Conservation (phyloP, 2,329 filamentous ascomycete species). For the Trichoderma simmonsii region DNA sequence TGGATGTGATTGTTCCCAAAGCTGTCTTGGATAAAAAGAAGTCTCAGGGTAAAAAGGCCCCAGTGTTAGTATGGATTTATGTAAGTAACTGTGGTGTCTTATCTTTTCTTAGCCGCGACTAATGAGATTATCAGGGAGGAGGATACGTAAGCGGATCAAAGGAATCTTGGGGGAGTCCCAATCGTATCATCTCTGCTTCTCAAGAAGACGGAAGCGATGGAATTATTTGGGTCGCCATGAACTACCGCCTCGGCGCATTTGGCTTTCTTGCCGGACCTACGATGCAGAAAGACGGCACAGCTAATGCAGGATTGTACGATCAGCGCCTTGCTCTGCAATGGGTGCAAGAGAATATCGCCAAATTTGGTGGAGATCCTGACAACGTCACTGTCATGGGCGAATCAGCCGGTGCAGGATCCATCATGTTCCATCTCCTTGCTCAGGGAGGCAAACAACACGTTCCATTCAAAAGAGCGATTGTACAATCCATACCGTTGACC, state of each 20-base stretch:
- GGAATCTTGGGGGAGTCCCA: neutral
- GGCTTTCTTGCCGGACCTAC: constrained; percentile 57
- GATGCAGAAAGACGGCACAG: constrained; percentile 48
- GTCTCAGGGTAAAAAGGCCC: neutral
- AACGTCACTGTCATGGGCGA: neutral
- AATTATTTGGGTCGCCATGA: constrained; percentile 24
- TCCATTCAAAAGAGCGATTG: neutral
- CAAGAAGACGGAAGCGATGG: neutral
- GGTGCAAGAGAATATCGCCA: constrained; percentile 47
- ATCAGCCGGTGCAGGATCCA: neutral
- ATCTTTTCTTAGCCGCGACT: neutral
- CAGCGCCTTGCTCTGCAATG: constrained; percentile 56
- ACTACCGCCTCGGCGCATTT: constrained; percentile 56
- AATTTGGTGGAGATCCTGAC: neutral
- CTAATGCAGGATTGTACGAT: constrained; percentile 60
- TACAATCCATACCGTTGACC: neutral
- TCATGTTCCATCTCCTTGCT: neutral
- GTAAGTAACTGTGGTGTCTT: neutral
- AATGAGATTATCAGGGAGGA: neutral
- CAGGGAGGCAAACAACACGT: neutral
- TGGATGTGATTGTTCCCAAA: neutral
- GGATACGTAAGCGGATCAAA: neutral
- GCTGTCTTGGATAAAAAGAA: neutral
- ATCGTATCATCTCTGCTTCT: neutral
- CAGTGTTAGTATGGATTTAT: neutral